Base-by-base conservation (phyloP, 345 rosid genomes). In the Eucalyptus camaldulensis region DNA sequence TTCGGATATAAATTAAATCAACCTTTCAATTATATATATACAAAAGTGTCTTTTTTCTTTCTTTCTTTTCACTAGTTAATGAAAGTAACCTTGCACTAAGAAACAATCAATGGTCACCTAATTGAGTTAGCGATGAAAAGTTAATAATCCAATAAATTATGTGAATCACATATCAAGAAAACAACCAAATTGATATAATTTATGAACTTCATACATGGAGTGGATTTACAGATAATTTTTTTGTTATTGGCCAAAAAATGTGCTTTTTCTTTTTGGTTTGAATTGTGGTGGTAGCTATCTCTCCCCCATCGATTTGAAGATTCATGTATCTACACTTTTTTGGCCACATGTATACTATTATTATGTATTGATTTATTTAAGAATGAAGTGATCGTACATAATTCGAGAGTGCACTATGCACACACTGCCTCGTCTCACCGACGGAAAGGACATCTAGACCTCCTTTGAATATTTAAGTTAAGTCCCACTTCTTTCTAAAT, bases 171-270 rank as follows among this genome's bases (percentile, higher is more conserved):
- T 62, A 62, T 29, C 33, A 0, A 27, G 31, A 12, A 62, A 62
- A 12, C 29, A 13, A 0, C 8, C 0, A 27, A 62, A 29, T 6
- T 62, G 31, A 62, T 27, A 27, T 6, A 27, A 62, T 27, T 62
- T 0, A 13, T 27, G 17, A 27, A 29, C 69, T 10, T 62, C 33
- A 3, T 62, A 12, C 33, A 62, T 62, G 0, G 33, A 29, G 69
- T 27, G 69, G 33, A 62, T 13, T 62, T 62, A 27, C 0, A 3
- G n/a, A 29, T 62, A 27, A 6, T 62, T 62, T 62, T 29, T 12
- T 56, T 22, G 17, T 62, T 10, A 27, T 62, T 62, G 33, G 8
- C 31, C n/a, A 62, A 62, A 62, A 25, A 27, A 2, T 1, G 31
- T 62, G 16, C 15, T 4, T 62, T 27, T 62, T 13, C 8, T 62